Evolutionary conservation across 441 rosid genomes (phyloP), one percentile per base, ranked within the genome.

Genomic region (Arabidopsis lyrata): DNA sequence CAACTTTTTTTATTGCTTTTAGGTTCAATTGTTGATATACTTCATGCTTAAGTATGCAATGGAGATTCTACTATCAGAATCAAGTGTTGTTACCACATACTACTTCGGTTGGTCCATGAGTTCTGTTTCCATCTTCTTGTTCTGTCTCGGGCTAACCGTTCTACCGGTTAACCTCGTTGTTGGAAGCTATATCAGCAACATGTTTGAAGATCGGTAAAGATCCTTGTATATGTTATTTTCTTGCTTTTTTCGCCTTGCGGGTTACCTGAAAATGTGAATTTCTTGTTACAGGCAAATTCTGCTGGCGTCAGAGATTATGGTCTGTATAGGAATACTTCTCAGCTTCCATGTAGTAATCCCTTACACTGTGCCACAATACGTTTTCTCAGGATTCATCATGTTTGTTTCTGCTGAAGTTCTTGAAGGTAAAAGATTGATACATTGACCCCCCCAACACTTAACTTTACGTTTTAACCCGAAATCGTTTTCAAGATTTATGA

Each of bases 331-430:
- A 78, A 83, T 92, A 72, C 65, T 92, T 50, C 68, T 87, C 45
- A 95, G 98, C 87, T 92, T 95, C 89, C 83, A 90, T 73, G 10
- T 86, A 20, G 45, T 89, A 5, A 69, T 80, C 45, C 86, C 86
- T 8, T 95, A 95, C 83, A 76, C 91, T 1, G 85, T 92, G 49
- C 92, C 97, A 2, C 98, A 95, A 72, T 95, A 92, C 66, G 97
- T 92, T 35, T 48, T 75, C 84, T 95, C 98, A n/a, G 99, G 97
- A 38, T 87, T 95, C 24, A 76, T 95, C 74, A 83, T 87, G 96
- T 95, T 95, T 61, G 96, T 92, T 50, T 83, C 88, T 18, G 99
- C 99, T 13, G 99, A 95, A 84, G 98, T 95, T 47, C 96, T 92
- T 49, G 99, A 95, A 92, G 99, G 99, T 92, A 75, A 20, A 32